Conservation (phyloP, 192 early-diverging fungal species). For the Coemansia furcata region DNA sequence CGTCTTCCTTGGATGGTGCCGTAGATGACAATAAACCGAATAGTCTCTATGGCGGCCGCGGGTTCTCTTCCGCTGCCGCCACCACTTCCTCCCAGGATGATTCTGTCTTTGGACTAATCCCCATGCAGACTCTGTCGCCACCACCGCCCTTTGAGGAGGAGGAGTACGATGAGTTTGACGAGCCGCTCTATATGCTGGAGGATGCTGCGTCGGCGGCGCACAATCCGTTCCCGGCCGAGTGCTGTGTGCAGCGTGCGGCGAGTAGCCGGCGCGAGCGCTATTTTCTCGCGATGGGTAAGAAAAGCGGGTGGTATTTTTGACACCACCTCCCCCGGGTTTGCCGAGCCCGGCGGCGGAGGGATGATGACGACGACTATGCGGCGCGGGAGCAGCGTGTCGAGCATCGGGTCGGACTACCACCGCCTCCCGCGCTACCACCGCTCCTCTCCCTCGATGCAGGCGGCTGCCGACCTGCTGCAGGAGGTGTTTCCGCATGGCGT, state of each 20-base stretch:
- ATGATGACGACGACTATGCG: neutral
- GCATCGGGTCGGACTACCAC: neutral
- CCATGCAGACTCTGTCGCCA: neutral
- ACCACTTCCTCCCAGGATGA: neutral
- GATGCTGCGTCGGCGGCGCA: neutral
- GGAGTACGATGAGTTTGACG: constrained; percentile 2
- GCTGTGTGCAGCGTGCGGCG: constrained; percentile 45
- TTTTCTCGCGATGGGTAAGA: constrained; percentile 54
- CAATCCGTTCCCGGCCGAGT: constrained; percentile 30
- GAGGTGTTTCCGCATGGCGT: constrained; percentile 46
- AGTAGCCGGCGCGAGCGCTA: constrained; percentile 45
- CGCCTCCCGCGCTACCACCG: neutral
- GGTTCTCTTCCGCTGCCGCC: constrained; percentile 2
- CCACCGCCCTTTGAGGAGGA: neutral
- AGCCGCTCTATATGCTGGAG: constrained; percentile 11
- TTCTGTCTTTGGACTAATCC: neutral
- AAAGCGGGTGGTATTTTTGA: constrained; percentile 58
- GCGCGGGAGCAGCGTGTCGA: neutral
- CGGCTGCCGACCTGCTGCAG: constrained; percentile 26
- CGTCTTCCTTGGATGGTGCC: constrained; percentile 6
- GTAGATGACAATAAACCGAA: constrained; percentile 48
- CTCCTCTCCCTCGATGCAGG: constrained; percentile 3
- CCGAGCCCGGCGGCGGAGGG: constrained; percentile 11
- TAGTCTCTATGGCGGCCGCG: constrained; percentile 50
- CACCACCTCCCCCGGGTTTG: constrained; percentile 17